These are phyloP conservation scores for Kwoniella shandongensis DNA, from an alignment of 768 basidiomycete species.

Conservation along the genomic window DNA sequence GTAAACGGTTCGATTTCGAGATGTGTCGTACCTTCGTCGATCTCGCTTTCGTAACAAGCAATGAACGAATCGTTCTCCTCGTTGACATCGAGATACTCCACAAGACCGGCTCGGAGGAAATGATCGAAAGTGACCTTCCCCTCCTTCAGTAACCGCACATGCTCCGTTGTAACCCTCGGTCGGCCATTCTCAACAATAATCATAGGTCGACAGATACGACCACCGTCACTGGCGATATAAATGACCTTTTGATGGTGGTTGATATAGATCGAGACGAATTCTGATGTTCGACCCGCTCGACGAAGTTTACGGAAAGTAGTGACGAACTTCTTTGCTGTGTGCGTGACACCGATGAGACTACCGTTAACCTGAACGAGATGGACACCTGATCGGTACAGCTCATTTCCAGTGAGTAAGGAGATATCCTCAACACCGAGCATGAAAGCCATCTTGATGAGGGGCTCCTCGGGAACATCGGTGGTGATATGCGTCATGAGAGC, in stretches of 20 bases:
- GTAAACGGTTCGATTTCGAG: constrained; percentile 99
- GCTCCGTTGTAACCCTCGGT: constrained; percentile 74
- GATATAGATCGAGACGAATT: constrained; percentile 94
- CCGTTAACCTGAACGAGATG: constrained; percentile 98
- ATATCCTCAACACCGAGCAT: constrained; percentile 99
- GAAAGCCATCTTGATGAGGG: constrained; percentile 81
- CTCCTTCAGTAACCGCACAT: constrained; percentile 79
- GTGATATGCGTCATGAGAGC: constrained; percentile 99
- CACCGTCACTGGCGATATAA: constrained; percentile 95
- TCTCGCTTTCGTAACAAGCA: constrained; percentile 86
- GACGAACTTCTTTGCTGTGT: constrained; percentile 80
- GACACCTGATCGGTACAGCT: constrained; percentile 89
- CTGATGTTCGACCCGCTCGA: constrained; percentile 85
- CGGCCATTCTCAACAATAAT: constrained; percentile 87
- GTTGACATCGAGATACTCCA: constrained; percentile 98
- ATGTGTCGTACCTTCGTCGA: constrained; percentile 80
- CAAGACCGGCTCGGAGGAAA: constrained; percentile 84
- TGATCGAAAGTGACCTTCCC: constrained; percentile 83
- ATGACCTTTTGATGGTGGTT: constrained; percentile 93
- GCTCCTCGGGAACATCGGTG: constrained; percentile 95
- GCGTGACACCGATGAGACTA: constrained; percentile 87
- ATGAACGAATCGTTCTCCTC: constrained; percentile 98
- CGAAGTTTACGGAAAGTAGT: constrained; percentile 86
- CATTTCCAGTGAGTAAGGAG: constrained; percentile 82
- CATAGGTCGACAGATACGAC: constrained; percentile 93